These are phyloP conservation scores for Cyberlindnera petersonii DNA, from an alignment of 805 yeast genomes.

Conservation along the genomic window DNA sequence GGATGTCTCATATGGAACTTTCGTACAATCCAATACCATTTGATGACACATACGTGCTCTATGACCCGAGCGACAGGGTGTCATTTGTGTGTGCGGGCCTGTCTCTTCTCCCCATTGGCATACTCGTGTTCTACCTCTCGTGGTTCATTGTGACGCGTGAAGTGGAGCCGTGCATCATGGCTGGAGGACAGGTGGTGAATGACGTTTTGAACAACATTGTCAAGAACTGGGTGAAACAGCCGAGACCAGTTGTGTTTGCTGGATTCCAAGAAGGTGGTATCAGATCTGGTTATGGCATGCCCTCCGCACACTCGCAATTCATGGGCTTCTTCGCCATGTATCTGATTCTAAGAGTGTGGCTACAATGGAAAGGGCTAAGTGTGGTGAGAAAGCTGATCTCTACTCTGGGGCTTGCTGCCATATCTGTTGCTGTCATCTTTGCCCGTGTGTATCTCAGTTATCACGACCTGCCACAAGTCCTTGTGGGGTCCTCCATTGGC, in stretches of 20 bases:
- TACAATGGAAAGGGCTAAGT: conserved; percentile 40
- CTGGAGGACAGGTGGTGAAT: conserved; percentile 79
- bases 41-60: conserved; percentile 82
- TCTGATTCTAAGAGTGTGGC: conserved; percentile 40
- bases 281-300: conserved; percentile 85
- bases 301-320: conserved; percentile 94
- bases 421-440: conserved; percentile 45
- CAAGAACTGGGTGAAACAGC: conserved; percentile 61
- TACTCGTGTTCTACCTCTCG: conserved; percentile 74
- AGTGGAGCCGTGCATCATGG: conserved; percentile 76
- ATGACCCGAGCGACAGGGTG: conserved; percentile 60
- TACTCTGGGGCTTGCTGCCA: conserved; percentile 25
- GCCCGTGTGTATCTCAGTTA: conserved; percentile 78
- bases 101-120: conserved; percentile 76
- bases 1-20: background rate
- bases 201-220: conserved; percentile 68
- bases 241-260: conserved; percentile 57
- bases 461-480: conserved; percentile 70
- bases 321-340: conserved; percentile 81
- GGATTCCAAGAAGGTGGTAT: conserved; percentile 37
- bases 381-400: conserved; percentile 29
- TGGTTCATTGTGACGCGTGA: conserved; percentile 84
- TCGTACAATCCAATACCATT: conserved; percentile 47
- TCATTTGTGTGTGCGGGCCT: conserved; percentile 64
- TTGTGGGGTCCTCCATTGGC: conserved; percentile 70